Evolutionary conservation across 768 basidiomycete genomes (phyloP).

Genomic region (Hypholoma fasciculare): DNA sequence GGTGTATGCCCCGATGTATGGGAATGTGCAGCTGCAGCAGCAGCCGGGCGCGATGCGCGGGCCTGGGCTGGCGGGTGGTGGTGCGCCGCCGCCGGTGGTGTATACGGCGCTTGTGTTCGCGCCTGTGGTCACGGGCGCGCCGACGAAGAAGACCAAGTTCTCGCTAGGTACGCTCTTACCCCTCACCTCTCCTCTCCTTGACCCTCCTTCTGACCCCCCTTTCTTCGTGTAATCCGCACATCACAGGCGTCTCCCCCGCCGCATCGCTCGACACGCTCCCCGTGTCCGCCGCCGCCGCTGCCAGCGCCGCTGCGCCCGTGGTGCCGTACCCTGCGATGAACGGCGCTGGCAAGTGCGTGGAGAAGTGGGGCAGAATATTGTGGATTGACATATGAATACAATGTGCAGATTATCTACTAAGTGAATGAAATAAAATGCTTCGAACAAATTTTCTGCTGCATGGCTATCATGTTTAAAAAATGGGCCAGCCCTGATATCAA

Average conservation of each 20-base stretch:
- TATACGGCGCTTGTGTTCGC: slow-evolving; percentile 74
- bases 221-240: no score
- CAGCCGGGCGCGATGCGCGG: background rate
- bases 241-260: slow-evolving; percentile 9
- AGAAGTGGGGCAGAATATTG: slow-evolving; percentile 71
- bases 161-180: slow-evolving; percentile 7
- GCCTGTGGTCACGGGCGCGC: slow-evolving; percentile 71
- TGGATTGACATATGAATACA: no score
- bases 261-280: slow-evolving; percentile 11
- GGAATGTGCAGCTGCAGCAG: background rate
- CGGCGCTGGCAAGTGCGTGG: slow-evolving; percentile 79
- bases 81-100: slow-evolving; percentile 11
- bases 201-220: background rate
- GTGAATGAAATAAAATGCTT: no score
- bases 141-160: slow-evolving; percentile 64
- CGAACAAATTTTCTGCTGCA: no score
- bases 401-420: no score
- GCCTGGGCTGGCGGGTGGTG: background rate
- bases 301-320: slow-evolving; percentile 70
- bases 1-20: background rate
- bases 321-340: no score
- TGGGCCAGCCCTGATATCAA: no score
- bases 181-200: background rate
- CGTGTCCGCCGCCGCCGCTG: slow-evolving; percentile 28
- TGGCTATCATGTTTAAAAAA: no score